phyloP scores from a whole-genome alignment of 2,329 filamentous ascomycete genomes.

The Madurella mycetomatis region DNA sequence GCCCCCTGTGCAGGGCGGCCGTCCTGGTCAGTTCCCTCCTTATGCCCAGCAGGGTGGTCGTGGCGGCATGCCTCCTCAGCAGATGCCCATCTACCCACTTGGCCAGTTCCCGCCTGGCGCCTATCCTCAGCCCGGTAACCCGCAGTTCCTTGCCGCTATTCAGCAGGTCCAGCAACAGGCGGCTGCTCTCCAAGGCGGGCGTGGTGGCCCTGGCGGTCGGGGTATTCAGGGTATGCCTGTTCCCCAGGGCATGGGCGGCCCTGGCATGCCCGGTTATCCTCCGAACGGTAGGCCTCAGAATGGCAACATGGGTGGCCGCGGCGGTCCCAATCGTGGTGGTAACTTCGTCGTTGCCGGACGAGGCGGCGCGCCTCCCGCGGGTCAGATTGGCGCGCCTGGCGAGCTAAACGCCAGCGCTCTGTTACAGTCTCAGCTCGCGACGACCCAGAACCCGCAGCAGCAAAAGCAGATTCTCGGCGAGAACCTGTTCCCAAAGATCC shows the following conservation, averaged over 20 bases:
- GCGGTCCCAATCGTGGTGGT: slow-evolving; percentile 39
- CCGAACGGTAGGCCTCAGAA: slow-evolving; percentile 50
- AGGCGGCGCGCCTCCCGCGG: slow-evolving; percentile 36
- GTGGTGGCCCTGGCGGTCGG: slow-evolving; percentile 63
- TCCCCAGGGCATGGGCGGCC: slow-evolving; percentile 47
- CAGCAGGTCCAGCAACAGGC: slow-evolving; percentile 63
- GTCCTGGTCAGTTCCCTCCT: slow-evolving; percentile 79
- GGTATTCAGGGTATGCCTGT: slow-evolving; percentile 62
- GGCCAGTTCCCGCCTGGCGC: slow-evolving; percentile 74
- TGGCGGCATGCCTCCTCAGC: slow-evolving; percentile 75
- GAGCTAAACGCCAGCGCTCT: slow-evolving; percentile 41
- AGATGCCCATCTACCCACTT: slow-evolving; percentile 82
- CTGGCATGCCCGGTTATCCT: slow-evolving; percentile 53
- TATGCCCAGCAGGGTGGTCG: slow-evolving; percentile 86
- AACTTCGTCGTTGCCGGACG: slow-evolving; percentile 43
- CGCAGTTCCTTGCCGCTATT: slow-evolving; percentile 76
- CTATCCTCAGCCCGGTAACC: slow-evolving; percentile 75
- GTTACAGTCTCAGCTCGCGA: slow-evolving; percentile 55
- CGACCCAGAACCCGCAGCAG: slow-evolving; percentile 57
- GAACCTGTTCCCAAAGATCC: slow-evolving; percentile 97
- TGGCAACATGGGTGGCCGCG: slow-evolving; percentile 41
- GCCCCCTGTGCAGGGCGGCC: slow-evolving; percentile 71
- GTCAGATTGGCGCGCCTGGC: slow-evolving; percentile 32
- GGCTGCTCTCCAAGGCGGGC: slow-evolving; percentile 43
- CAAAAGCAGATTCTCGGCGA: slow-evolving; percentile 99